Conservation (phyloP, 2,329 filamentous ascomycete species). For the Epichloe aotearoae region DNA sequence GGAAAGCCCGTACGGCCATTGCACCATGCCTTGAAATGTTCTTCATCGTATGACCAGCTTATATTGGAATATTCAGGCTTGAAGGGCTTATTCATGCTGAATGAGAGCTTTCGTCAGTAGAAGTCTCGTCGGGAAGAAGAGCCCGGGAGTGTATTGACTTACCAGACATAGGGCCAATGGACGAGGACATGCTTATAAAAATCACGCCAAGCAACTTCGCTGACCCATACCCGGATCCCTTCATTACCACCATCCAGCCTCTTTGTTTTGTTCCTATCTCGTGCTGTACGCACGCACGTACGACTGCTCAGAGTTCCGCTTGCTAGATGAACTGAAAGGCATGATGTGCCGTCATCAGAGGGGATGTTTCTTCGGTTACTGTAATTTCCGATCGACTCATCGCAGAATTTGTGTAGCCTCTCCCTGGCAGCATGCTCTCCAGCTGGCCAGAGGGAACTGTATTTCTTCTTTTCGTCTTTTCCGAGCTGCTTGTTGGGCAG, state of each 20-base stretch:
- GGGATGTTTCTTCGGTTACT: slow-evolving; percentile 53
- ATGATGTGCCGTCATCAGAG: slow-evolving; percentile 46
- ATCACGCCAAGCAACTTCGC: slow-evolving; percentile 74
- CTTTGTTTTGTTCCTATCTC: slow-evolving; percentile 47
- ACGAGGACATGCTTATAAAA: slow-evolving; percentile 81
- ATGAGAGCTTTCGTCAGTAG: neutral
- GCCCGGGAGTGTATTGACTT: slow-evolving; percentile 14
- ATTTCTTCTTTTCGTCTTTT: slow-evolving; percentile 43
- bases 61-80: slow-evolving; percentile 79
- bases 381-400: slow-evolving; percentile 49
- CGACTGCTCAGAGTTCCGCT: slow-evolving; percentile 54
- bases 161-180: slow-evolving; percentile 74
- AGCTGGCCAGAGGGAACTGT: slow-evolving; percentile 53
- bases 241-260: slow-evolving; percentile 52
- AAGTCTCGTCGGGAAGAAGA: neutral
- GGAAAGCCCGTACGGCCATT: slow-evolving; percentile 66
- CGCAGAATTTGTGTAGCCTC: slow-evolving; percentile 54
- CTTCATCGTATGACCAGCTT: slow-evolving; percentile 62
- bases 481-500: slow-evolving; percentile 50
- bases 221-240: slow-evolving; percentile 63
- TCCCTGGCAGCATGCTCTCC: slow-evolving; percentile 59
- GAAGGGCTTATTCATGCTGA: slow-evolving; percentile 45
- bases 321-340: slow-evolving; percentile 60
- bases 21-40: slow-evolving; percentile 61
- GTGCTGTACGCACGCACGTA: slow-evolving; percentile 51